Percentiles rank a stretch among this genome's conserved stretches.
Evolutionary conservation across 2,329 filamentous ascomycete genomes (phyloP).

Genomic region (Passalora sequoiae): DNA sequence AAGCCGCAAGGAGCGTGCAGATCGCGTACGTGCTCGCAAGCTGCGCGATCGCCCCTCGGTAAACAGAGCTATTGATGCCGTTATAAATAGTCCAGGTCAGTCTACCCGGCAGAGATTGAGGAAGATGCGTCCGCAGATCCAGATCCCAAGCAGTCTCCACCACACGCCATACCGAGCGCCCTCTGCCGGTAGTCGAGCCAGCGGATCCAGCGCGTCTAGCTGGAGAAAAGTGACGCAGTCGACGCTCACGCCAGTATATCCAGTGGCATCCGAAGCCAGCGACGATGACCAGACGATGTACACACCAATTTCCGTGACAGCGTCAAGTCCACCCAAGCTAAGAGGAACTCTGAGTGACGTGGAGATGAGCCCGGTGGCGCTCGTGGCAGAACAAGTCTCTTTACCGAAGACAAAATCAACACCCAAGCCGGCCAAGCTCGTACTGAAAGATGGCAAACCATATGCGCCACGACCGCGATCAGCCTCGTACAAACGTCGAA

Average conservation of each 20-base stretch:
- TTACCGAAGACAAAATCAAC: conserved; percentile 24
- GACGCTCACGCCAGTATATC: conserved; percentile 27
- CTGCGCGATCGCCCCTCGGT: conserved; percentile 28
- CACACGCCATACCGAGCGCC: conserved; percentile 25
- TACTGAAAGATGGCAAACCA: conserved; percentile 26
- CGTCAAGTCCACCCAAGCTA: conserved; percentile 14
- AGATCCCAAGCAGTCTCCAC: conserved; percentile 27
- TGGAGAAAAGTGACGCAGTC: conserved; percentile 29
- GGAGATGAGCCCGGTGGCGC: conserved; percentile 32
- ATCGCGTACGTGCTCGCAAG: conserved; percentile 32
- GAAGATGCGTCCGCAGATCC: conserved; percentile 30
- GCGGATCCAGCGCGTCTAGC: conserved; percentile 27
- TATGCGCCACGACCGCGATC: conserved; percentile 32
- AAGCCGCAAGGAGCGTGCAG: conserved; percentile 29
- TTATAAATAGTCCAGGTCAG: conserved; percentile 22
- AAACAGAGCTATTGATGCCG: conserved; percentile 26
- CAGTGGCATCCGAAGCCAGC: conserved; percentile 24
- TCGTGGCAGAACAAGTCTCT: conserved; percentile 33
- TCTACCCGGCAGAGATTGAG: conserved; percentile 23
- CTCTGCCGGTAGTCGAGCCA: conserved; percentile 19
- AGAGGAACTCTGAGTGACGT: conserved; percentile 10
- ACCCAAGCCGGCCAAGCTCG: conserved; percentile 27
- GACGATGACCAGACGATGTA: conserved; percentile 24
- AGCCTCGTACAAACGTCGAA: conserved; percentile 27
- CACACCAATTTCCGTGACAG: conserved; percentile 26